These are phyloP conservation scores for Sporothrix globosa DNA, from an alignment of 2,329 filamentous ascomycete genomes.

Conservation along the genomic window DNA sequence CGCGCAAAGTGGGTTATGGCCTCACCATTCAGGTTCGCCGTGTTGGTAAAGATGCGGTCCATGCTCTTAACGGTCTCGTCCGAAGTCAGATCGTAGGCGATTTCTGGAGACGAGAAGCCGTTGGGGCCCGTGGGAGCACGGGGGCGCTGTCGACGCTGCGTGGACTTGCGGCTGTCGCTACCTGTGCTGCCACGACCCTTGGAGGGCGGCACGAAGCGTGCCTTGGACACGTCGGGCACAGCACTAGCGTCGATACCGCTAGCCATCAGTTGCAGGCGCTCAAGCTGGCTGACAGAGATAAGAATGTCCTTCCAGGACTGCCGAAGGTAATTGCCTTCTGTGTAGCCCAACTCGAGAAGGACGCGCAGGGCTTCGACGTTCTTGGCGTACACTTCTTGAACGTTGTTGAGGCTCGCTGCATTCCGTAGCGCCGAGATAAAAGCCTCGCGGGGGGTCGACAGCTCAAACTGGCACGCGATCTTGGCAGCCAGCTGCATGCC, in stretches of 20 bases:
- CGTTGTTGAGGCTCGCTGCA: conserved; percentile 93
- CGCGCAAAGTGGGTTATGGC: conserved; percentile 95
- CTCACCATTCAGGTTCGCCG: conserved; percentile 87
- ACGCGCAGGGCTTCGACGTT: conserved; percentile 94
- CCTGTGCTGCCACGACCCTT: conserved; percentile 52
- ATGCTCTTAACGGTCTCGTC: conserved; percentile 81
- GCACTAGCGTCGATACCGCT: conserved; percentile 91
- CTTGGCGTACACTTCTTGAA: conserved; percentile 93
- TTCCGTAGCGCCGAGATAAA: conserved; percentile 93
- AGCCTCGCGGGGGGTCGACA: conserved; percentile 90
- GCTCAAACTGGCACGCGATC: conserved; percentile 89
- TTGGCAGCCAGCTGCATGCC: conserved; percentile 92
- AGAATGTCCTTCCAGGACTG: conserved; percentile 95
- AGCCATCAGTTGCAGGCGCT: conserved; percentile 91
- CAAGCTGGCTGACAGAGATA: conserved; percentile 92
- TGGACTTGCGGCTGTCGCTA: conserved; percentile 64
- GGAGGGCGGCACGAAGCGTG: conserved; percentile 67
- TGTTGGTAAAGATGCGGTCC: conserved; percentile 95
- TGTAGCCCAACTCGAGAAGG: conserved; percentile 86
- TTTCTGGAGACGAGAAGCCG: conserved; percentile 68
- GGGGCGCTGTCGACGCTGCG: conserved; percentile 57
- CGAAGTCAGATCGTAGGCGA: conserved; percentile 88
- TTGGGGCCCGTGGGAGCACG: conserved; percentile 63
- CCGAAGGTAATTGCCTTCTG: conserved; percentile 85
- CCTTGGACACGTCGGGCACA: conserved; percentile 88